Evolutionary conservation across 495 filamentous ascomycete species (phyloP), one percentile per base, ranked within the genome.

Genomic region (Clohesyomyces aquaticus): DNA sequence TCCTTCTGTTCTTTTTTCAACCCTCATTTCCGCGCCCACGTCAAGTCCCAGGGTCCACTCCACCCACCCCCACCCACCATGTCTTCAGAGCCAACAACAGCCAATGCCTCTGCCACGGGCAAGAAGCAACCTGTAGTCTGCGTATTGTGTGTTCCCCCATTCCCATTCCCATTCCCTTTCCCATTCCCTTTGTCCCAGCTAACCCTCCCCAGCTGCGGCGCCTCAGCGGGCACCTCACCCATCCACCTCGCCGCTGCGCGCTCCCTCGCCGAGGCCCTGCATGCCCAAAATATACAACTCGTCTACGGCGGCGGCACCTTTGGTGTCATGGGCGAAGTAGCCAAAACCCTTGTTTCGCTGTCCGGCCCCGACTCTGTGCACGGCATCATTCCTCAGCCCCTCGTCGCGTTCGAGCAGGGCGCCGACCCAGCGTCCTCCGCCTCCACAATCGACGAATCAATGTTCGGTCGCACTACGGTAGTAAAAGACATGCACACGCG

Each of bases 261-360:
- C 27, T 77, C 82, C n/a, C 87, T 98, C 8, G 94, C 88, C 41
- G 76, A 81, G 23, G 79, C 81, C 64, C 86, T 98, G 77, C 84
- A 90, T 75, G 77, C 82, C 59, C 79, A 90, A 69, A 85, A 87
- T 67, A 88, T 95, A 66, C 78, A 80, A 1, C 85, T 98, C 28
- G 89, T 98, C 55, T 98, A 96, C 75, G 94, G 94, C 71, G 94
- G 95, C 61, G 94, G 94, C 69, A 96, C 95, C 18, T 85, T 88
- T 6, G 94, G 94, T 8, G 80, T 98, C 22, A 98, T 98, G 94
- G 94, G 94, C 66, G 91, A 96, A 66, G 71, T 98, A 0, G 90
- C 94, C 27, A 84, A 85, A 46, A 93, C 91, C 0, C 85, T 98
- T n/a, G 91, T 95, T 70, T 80, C 85, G 0, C 86, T 97, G 42